Evolutionary conservation across 202 grass and related monocot species (phyloP), one percentile per base, ranked within the genome.

Genomic region (Setaria viridis): DNA sequence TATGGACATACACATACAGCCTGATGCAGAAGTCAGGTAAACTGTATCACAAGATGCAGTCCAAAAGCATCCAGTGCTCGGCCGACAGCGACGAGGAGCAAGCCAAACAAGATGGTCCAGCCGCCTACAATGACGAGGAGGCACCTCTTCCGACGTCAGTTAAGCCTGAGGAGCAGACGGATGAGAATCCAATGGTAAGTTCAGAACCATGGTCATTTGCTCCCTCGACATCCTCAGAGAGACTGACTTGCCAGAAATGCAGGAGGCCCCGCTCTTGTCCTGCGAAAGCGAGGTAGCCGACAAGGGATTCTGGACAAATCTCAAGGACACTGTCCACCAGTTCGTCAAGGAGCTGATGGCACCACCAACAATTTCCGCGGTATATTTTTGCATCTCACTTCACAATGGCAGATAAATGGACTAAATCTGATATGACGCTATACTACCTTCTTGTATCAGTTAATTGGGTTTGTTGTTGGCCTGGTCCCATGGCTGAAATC

Each of bases 1-100:
- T 94, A 78, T 96, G 96, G 93, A 98, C 93, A 8, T 20, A 94
- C 80, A 93, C 93, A 2, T 98, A 92, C 74, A 91, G 91, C 84
- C 90, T 88, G 6, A 94, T 94, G 86, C 92, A 95, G 84, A 95
- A 91, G 70, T 87, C 91, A 7, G 95, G 91, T 1, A 92, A 89
- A 57, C 59, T 95, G 83, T 98, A 94, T n/a, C 96, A 94, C 76
- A 86, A 46, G 67, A 88, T 80, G 59, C 83, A 91, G 46, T 72
- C 73, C 11, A 80, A 75, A 62, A 87, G 56, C 41, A 68, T 78
- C 78, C 86, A 87, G 72, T 80, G 64, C 64, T 67, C 74, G 15
- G 78, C 72, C 19, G 80, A 93, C 15, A 84, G 82, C 32, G 79
- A 87, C 48, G 60, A 57, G 12, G 87, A 90, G 69, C 85, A 90